phyloP scores from a whole-genome alignment of 2,329 filamentous ascomycete genomes.

The Knufia petricola region DNA sequence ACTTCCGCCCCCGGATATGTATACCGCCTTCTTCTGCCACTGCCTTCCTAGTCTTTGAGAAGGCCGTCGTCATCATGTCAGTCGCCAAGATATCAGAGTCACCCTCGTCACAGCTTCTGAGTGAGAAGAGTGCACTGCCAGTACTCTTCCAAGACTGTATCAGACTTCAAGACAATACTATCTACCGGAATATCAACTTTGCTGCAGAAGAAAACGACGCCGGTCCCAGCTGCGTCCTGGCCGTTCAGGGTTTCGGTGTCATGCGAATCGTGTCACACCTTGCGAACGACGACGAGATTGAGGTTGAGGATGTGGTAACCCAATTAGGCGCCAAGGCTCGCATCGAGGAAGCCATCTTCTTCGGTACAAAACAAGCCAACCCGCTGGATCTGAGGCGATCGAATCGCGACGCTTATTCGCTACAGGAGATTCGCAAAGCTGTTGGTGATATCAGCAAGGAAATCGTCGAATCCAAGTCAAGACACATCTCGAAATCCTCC shows the following conservation, averaged over 20 bases:
- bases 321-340: constrained; percentile 74
- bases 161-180: constrained; percentile 54
- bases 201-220: constrained; percentile 37
- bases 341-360: constrained; percentile 91
- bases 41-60: constrained; percentile 71
- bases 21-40: constrained; percentile 70
- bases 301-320: constrained; percentile 27
- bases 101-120: constrained; percentile 65
- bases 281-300: constrained; percentile 40
- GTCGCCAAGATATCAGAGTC: constrained; percentile 58
- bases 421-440: constrained; percentile 63
- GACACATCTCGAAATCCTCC: constrained; percentile 62
- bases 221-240: constrained; percentile 41
- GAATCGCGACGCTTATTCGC: constrained; percentile 55
- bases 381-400: constrained; percentile 74
- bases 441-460: constrained; percentile 70
- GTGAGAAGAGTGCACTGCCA: constrained; percentile 54
- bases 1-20: constrained; percentile 56
- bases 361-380: constrained; percentile 69
- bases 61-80: constrained; percentile 68
- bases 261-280: constrained; percentile 32
- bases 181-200: constrained; percentile 42
- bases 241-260: constrained; percentile 50
- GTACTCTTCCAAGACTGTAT: constrained; percentile 77
- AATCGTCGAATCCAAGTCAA: constrained; percentile 67